phyloP scores from a whole-genome alignment of 202 grass and related monocot genomes.

The Setaria viridis region DNA sequence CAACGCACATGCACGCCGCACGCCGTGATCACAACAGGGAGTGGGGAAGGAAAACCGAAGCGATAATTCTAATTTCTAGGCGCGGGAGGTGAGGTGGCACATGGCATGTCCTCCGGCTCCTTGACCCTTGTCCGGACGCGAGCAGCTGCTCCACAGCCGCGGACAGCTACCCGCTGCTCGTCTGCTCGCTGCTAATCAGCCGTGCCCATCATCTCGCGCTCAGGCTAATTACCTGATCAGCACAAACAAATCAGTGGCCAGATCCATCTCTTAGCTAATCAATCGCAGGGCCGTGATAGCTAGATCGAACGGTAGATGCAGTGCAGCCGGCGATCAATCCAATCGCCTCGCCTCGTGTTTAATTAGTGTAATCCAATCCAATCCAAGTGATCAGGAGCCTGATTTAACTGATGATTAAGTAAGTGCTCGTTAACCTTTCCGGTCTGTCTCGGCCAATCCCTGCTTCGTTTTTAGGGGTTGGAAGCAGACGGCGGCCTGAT shows the following conservation, averaged over 20 bases:
- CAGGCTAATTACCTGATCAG: not conserved
- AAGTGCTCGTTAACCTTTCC: not conserved
- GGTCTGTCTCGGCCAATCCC: constrained; percentile 9
- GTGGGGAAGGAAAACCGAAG: not conserved
- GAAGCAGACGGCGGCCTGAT: not conserved
- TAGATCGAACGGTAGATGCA: too few relatives aligned
- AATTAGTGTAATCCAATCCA: constrained; percentile 10
- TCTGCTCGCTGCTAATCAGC: not conserved
- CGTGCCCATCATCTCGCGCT: not conserved
- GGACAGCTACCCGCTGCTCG: constrained; percentile 27
- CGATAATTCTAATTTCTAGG: not conserved
- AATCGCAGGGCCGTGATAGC: not conserved
- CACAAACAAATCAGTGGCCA: not conserved
- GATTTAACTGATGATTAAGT: not conserved
- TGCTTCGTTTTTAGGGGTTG: constrained; percentile 36
- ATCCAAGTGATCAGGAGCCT: not conserved
- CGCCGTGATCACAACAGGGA: too few relatives aligned
- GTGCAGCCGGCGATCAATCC: constrained; percentile 26
- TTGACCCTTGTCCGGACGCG: constrained; percentile 49
- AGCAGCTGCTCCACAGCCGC: constrained; percentile 4
- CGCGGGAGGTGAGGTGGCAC: constrained; percentile 45
- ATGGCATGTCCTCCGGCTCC: constrained; percentile 40
- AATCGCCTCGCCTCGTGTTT: not conserved
- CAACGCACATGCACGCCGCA: too few relatives aligned
- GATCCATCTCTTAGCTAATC: not conserved